These are phyloP conservation scores for Apiospora kogelbergensis DNA, from an alignment of 2,329 filamentous ascomycete genomes.

Conservation along the genomic window DNA sequence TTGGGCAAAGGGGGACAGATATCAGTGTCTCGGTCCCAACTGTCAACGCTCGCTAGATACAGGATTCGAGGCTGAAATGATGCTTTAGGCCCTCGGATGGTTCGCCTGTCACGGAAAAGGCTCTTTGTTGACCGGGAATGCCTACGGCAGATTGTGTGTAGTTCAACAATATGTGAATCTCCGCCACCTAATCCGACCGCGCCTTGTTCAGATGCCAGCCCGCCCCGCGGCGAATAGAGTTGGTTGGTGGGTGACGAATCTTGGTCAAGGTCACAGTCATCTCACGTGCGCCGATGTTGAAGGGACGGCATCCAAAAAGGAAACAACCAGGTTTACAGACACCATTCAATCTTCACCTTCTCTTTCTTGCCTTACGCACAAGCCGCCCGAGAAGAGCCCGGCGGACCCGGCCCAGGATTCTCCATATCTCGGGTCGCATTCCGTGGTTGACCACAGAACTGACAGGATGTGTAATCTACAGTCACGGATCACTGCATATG, in stretches of 20 bases:
- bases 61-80: background rate
- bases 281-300: background rate
- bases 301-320: background rate
- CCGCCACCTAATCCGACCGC: background rate
- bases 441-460: background rate
- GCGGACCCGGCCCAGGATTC: background rate
- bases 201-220: background rate
- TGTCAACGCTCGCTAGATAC: background rate
- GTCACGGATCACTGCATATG: slow-evolving; percentile 1
- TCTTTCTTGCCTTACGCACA: background rate
- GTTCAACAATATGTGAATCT: background rate
- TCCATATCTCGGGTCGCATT: background rate
- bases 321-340: background rate
- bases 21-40: background rate
- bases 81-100: background rate
- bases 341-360: background rate
- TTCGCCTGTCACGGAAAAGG: background rate
- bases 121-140: background rate
- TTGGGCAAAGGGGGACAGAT: background rate
- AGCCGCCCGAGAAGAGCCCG: background rate
- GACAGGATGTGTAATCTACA: background rate
- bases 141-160: background rate
- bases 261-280: background rate
- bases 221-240: too few relatives aligned
- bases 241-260: background rate